These are phyloP conservation scores for Malus domestica DNA, from an alignment of 306 rosid genomes.

Conservation along the genomic window DNA sequence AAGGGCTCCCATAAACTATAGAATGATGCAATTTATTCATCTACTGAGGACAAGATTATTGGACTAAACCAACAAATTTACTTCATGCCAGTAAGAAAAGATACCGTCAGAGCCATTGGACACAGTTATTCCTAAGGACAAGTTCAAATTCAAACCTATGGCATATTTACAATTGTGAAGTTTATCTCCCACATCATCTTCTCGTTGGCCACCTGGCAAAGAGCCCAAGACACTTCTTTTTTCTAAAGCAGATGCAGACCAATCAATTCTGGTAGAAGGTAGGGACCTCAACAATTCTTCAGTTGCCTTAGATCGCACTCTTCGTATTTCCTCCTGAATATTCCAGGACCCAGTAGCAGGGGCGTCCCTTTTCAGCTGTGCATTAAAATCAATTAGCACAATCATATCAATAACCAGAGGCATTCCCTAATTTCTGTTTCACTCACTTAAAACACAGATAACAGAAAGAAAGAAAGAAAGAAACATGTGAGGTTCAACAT, in stretches of 20 bases:
- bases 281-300: constrained; percentile 77
- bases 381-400: constrained; percentile 18
- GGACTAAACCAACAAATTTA: constrained; percentile 18
- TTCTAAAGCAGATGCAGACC: constrained; percentile 43
- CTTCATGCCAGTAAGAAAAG: constrained; percentile 6
- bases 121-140: constrained; percentile 17
- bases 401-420: not conserved
- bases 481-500: not conserved
- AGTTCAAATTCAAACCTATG: constrained; percentile 29
- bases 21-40: constrained; percentile 1
- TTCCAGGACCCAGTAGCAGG: constrained; percentile 81
- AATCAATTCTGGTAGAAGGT: constrained; percentile 70
- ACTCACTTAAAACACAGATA: not conserved
- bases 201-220: constrained; percentile 30
- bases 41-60: constrained; percentile 1
- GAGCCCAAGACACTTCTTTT: constrained; percentile 35
- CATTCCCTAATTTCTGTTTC: not conserved
- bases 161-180: constrained; percentile 22
- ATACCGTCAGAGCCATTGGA: constrained; percentile 37
- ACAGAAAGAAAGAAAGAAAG: not conserved
- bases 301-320: constrained; percentile 85
- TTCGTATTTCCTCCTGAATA: constrained; percentile 90
- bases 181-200: constrained; percentile 28
- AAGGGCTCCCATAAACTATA: not conserved
- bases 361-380: constrained; percentile 74